Base-by-base conservation (phyloP, 306 rosid species). In the Casuarina cunninghamiana region DNA sequence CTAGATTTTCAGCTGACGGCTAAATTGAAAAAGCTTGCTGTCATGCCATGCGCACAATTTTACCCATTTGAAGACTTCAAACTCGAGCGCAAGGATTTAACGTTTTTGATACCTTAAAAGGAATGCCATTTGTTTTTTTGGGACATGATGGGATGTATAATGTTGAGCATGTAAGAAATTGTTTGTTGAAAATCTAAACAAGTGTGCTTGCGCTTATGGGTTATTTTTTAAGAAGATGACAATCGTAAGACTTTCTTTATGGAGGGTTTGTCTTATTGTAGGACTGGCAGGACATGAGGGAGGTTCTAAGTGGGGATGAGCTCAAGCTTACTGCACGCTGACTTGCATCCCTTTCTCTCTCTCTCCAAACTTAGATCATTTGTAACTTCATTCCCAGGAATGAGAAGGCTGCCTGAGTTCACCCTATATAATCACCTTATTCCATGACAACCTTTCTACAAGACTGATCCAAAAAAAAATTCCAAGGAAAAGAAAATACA, bases 271-370 rank as follows among this genome's bases (percentile, higher is more conserved):
- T 48, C 88, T 83, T 19, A 53, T 32, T 45, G 1, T 43, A 2
- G 79, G 74, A 79, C 7, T 39, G 81, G 93, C 80, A 70, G 17
- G 74, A 86, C 87, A 66, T 86, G 85, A 77, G 96, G 97, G 75
- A 92, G 97, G 97, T 79, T 57, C n/a, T 82, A 92, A 58, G 39
- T 83, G 91, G 95, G 98, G 85, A 67, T 88, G 65, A 70, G 73
- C 74, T 75, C 48, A 16, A 49, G 17, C 26, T 62, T 21, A 6
- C 74, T 61, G 79, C 41, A 3, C 53, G 91, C 89, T 91, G 96
- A 92, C 98, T 84, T 86, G 61, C 41, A 51, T 61, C 32, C 53
- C 78, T 67, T 53, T 55, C 19, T 80, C 41, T 72, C 42, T 75
- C 53, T 48, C 53, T 55, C 6, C 7, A 26, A 26, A 26, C 32